phyloP scores from a whole-genome alignment of 148 eudicot species.

The Nyssa sinensis region DNA sequence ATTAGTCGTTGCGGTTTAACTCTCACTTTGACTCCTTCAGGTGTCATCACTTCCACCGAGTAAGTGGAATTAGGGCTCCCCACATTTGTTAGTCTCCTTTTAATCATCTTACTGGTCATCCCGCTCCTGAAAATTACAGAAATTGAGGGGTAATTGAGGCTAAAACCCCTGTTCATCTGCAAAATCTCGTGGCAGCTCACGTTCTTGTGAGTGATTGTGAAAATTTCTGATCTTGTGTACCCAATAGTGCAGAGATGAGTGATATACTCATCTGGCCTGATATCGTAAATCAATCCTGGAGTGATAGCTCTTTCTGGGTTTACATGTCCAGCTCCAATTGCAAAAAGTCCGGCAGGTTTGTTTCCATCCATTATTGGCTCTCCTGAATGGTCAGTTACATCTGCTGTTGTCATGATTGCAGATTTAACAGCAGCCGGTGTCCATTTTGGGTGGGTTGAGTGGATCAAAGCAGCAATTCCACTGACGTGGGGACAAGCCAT shows the following conservation, averaged over 20 bases:
- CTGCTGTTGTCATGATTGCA: constrained; percentile 83
- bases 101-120: constrained; percentile 46
- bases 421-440: constrained; percentile 83
- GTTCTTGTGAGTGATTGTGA: constrained; percentile 76
- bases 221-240: constrained; percentile 63
- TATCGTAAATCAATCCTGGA: constrained; percentile 86
- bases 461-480: constrained; percentile 71
- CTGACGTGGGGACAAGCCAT: constrained; percentile 98
- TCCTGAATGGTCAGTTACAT: constrained; percentile 55
- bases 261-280: constrained; percentile 65
- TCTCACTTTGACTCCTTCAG: constrained; percentile 56
- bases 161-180: constrained; percentile 54
- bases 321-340: constrained; percentile 85
- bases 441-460: constrained; percentile 77
- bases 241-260: constrained; percentile 70
- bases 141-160: constrained; percentile 88
- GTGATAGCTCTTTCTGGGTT: constrained; percentile 65
- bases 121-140: constrained; percentile 57
- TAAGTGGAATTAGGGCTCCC: constrained; percentile 75
- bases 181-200: constrained; percentile 63
- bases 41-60: constrained; percentile 66
- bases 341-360: constrained; percentile 48
- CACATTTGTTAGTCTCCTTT: constrained; percentile 70
- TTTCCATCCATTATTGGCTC: constrained; percentile 82
- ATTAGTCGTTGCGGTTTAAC: constrained; percentile 60